Conservation (phyloP, 306 rosid species). For the Prunus mume region DNA sequence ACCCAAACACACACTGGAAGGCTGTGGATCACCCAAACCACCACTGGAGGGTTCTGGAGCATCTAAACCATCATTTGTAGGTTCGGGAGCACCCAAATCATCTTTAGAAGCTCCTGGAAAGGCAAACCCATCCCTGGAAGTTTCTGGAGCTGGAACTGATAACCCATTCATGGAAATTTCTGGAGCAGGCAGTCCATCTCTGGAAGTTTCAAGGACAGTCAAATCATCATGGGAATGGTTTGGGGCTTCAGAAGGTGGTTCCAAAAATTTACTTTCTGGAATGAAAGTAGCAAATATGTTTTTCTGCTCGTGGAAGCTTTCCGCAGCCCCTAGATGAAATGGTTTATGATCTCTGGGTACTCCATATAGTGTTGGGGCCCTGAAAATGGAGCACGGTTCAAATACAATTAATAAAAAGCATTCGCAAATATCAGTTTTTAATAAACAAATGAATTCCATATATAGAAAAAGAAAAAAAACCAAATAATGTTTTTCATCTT, state of each 20-base stretch:
- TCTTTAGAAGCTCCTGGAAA: slow-evolving; percentile 32
- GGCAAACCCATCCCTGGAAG: slow-evolving; percentile 22
- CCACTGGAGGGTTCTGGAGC: slow-evolving; percentile 14
- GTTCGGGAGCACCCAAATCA: slow-evolving; percentile 12
- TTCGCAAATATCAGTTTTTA: neutral
- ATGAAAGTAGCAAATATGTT: slow-evolving; percentile 56
- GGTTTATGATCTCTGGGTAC: slow-evolving; percentile 78
- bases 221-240: slow-evolving; percentile 35
- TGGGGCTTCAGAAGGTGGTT: slow-evolving; percentile 42
- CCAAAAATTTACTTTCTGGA: slow-evolving; percentile 60
- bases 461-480: neutral
- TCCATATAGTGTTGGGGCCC: slow-evolving; percentile 85
- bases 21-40: neutral
- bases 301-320: slow-evolving; percentile 64
- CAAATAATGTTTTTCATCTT: neutral
- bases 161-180: slow-evolving; percentile 17
- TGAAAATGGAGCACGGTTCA: slow-evolving; percentile 34
- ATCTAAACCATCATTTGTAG: neutral
- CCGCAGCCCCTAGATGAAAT: slow-evolving; percentile 63
- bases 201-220: slow-evolving; percentile 18
- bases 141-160: slow-evolving; percentile 21
- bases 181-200: slow-evolving; percentile 15
- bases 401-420: slow-evolving; percentile 3
- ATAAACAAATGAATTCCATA: neutral
- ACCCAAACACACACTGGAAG: neutral